Evolutionary conservation across 306 rosid genomes (phyloP), one percentile per base, ranked within the genome.

Genomic region (Cyclanthera cordifolia): DNA sequence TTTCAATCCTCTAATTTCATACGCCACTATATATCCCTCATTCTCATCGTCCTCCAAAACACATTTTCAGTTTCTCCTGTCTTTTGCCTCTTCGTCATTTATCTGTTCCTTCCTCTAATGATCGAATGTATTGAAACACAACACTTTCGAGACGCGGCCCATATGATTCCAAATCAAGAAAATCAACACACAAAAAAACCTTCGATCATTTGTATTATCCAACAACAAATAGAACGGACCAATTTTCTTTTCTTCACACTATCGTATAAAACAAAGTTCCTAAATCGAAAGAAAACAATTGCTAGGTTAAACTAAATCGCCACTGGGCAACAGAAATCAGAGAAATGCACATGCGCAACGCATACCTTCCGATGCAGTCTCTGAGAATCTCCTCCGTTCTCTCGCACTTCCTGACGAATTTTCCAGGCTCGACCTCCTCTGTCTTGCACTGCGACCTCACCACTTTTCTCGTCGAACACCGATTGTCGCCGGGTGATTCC

Each of bases 341-440:
- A 19, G 25, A 59, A 28, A 69, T 10, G 28, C 2, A 3, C 8
- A 17, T 2, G 67, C 30, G n/a, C 75, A n/a, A n/a, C n/a, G n/a
- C n/a, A 61, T 74, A 87, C 96, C 78, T 79, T 59, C 95, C 96
- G n/a, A 79, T 48, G 77, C 93, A 89, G 73, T 83, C 85, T 76
- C 77, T 73, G 70, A 93, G 84, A 73, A 85, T 37, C 87, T 93
- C 82, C 76, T 89, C 94, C 13, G 94, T 84, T 82, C 82, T 92
- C 82, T 89, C 83, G 79, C 98, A 93, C 79, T 87, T 93, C 17
- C 83, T 66, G 61, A 93, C 5, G 75, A 93, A 87, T 78, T 83
- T 87, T 64, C 95, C 96, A 3, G 94, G 85, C 79, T 84, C 87
- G 16, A 82, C 93, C 85, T 87, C 94, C 80, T 87, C 89, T 11